Base-by-base conservation (phyloP, 139 green algal genomes). In the Mychonastes homosphaera region DNA sequence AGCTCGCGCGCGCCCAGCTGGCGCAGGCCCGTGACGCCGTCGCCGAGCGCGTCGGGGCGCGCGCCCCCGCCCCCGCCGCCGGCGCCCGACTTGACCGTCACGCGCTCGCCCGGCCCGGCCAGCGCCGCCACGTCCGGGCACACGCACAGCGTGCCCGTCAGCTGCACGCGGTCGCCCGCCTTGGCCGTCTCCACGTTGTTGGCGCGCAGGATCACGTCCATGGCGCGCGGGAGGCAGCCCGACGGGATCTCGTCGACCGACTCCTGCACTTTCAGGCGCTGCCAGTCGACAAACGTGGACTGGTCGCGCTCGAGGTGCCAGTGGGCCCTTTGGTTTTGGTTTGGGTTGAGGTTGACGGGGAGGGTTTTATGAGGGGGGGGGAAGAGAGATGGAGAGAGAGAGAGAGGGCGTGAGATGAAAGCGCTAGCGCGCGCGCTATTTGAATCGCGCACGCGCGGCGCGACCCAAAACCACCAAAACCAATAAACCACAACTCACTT, bases 251-350 rank as follows among this genome's bases (percentile, higher is more conserved):
- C 89, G 33, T 94, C 87, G 5, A 82, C 70, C 30, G 79, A 84
- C 72, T 98, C 92, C 79, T 99, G 92, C 54, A 98, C 84, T 47
- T 92, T 88, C 24, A 91, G 72, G 19, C 89, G 79, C 81, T 99
- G 93, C 93, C 92, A 98, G 76, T 99, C 93, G 26, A 97, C 81
- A 75, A 99, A 99, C 2, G 77, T 78, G 64, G 80, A 94, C 49
- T 95, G 69, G 29, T 97, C 84, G n/a, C 81, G 79, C 33, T 87
- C 54, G 38, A 96, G 73, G n/a, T 48, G 67, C 77, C 82, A 99
- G 15, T 68, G 58, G 9, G 74, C 80, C 56, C 86, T 88, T n/a
- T n/a, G n/a, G n/a, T n/a, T n/a, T n/a, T n/a, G n/a, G n/a, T n/a
- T n/a, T n/a, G n/a, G n/a, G n/a, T n/a, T n/a, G n/a, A n/a, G n/a